Base-by-base conservation (phyloP, 768 basidiomycete species). In the Sistotremastrum niveocremeum region DNA sequence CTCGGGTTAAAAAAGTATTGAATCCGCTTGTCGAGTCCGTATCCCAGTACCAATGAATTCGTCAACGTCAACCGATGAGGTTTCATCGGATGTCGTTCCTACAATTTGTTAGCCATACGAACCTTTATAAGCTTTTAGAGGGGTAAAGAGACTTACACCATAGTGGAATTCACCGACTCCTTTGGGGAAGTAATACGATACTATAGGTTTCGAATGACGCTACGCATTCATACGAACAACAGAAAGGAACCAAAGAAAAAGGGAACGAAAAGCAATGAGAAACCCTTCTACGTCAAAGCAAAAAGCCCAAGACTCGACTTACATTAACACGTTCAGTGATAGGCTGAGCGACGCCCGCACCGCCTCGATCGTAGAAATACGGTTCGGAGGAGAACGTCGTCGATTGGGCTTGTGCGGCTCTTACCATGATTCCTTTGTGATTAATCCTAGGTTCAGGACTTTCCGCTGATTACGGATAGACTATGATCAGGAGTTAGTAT, bases 1-100 rank as follows among this genome's bases (percentile, higher is more conserved):
- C 88, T 75, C 3, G 94, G 93, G 54, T 84, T 80, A 61, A 87
- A 93, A 35, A 95, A 86, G 46, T 85, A 69, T 54, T 95, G 87
- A 57, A 99, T 94, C 54, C 87, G 82, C 54, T 94, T 88, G 68
- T 98, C 90, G 10, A 99, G 68, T 10, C 90, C 94, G 57, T 98
- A 99, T 0, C 93, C 94, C 63, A 94, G 76, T 8, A 98, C 93
- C 41, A 99, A 74, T 2, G 91, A 81, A 54, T 97, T 99, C 11
- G 95, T 98, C 45, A 99, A 63, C 3, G 94, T 91, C n/a, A 99
- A 65, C 29, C 94, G 75, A 56, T 95, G 90, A 4, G 94, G 94
- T 62, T 97, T 95, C 94, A 99, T 99, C 2, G 94, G 94, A 65
- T 99, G 94, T 41, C 84, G 77, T 75, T 95, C 90, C 94, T 98